Conservation (phyloP, 257 asterid genomes). For the Nemophila menziesii region DNA sequence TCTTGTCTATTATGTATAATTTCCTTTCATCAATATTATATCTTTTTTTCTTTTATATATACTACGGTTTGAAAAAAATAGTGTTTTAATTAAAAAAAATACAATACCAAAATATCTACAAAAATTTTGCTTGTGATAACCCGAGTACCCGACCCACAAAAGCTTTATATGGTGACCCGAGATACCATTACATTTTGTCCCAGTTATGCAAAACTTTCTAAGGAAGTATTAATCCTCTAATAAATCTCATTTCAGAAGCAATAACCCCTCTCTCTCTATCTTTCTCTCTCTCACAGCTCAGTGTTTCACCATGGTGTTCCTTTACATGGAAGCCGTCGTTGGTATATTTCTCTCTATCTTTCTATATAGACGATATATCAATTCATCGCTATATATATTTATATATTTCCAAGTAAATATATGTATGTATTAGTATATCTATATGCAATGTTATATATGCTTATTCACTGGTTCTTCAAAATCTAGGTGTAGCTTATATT, state of each 20-base stretch:
- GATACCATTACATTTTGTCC: not conserved
- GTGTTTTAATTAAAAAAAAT: no score
- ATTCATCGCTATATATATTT: no score
- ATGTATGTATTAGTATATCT: not conserved
- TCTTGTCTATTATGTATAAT: no score
- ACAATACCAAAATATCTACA: no score
- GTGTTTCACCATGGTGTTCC: slow-evolving; percentile 61
- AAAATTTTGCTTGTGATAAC: no score
- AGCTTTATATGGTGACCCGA: not conserved
- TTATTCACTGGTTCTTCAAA: no score
- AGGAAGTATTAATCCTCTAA: no score
- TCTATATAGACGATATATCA: not conserved
- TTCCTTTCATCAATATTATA: no score
- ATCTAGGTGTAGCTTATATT: slow-evolving; percentile 5
- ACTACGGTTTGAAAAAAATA: no score
- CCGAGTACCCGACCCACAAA: not conserved
- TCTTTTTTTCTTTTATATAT: no score
- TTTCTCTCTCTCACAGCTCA: not conserved
- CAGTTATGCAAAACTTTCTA: not conserved
- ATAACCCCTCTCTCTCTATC: not conserved
- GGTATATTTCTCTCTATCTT: slow-evolving; percentile 26
- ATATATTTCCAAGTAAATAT: no score
- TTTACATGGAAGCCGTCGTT: slow-evolving; percentile 77
- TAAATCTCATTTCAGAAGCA: not conserved
- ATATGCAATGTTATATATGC: not conserved